These are phyloP conservation scores for Phytophthora sp. DNA, from an alignment of 352 stramenopile genomes.

Conservation along the genomic window DNA sequence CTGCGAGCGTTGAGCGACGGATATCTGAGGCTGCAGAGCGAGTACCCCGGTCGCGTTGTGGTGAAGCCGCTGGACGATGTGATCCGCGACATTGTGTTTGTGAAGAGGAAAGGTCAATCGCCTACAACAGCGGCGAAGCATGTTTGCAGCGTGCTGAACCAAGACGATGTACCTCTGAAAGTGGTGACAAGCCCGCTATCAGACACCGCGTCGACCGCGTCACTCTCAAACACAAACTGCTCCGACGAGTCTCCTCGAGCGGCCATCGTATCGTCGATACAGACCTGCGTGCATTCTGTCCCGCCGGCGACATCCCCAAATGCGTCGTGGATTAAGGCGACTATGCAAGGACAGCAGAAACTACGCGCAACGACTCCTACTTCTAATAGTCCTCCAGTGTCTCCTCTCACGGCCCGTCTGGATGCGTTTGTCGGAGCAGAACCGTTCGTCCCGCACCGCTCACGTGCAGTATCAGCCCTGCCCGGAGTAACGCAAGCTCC, in stretches of 20 bases:
- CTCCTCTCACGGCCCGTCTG: not conserved
- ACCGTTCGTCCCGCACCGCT: not conserved
- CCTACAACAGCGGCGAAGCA: not conserved
- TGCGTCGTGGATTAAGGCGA: slow-evolving; percentile 24
- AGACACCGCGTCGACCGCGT: not conserved
- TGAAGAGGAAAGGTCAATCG: slow-evolving; percentile 4
- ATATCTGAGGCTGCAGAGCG: slow-evolving; percentile 13
- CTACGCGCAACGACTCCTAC: not conserved
- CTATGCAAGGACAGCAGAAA: slow-evolving; percentile 6
- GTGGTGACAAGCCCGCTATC: slow-evolving; percentile 7
- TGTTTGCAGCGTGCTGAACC: not conserved
- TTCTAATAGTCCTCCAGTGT: not conserved
- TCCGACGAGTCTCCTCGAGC: not conserved
- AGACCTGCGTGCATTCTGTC: not conserved
- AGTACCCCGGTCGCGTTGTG: slow-evolving; percentile 11
- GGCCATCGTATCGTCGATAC: slow-evolving; percentile 3
- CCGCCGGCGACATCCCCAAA: slow-evolving; percentile 17
- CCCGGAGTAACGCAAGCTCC: not conserved
- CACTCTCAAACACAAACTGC: not conserved
- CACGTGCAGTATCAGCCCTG: not conserved
- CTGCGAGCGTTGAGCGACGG: slow-evolving; percentile 26
- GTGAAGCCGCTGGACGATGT: slow-evolving; percentile 28
- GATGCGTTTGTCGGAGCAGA: not conserved
- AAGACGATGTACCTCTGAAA: not conserved
- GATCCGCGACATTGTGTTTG: slow-evolving; percentile 10